Evolutionary conservation across 352 stramenopile species (phyloP).

Genomic region (Pythium vanterpoolii): DNA sequence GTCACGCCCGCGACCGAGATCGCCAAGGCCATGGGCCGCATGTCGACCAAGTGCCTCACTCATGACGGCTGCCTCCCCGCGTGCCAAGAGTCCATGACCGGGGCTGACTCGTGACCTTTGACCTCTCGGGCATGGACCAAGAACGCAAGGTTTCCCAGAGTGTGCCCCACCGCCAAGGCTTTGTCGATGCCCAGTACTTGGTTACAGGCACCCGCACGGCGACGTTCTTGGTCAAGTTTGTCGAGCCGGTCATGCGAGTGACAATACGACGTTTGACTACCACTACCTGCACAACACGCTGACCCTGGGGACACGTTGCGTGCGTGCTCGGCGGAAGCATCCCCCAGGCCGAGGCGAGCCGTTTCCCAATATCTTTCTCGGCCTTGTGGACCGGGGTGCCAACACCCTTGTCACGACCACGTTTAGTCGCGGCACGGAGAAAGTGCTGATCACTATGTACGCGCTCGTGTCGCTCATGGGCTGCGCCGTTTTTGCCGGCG

Average conservation of each 20-base stretch:
- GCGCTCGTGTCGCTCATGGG: slow-evolving; percentile 21
- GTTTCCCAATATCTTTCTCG: slow-evolving; percentile 19
- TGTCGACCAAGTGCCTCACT: slow-evolving; percentile 1
- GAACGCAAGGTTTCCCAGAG: background rate
- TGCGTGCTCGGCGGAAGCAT: slow-evolving; percentile 20
- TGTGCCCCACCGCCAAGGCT: slow-evolving; percentile 15
- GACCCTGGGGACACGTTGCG: slow-evolving; percentile 9
- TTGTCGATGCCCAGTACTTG: slow-evolving; percentile 5
- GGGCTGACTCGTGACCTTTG: slow-evolving; percentile 10
- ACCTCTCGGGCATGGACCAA: slow-evolving; percentile 11
- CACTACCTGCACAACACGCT: background rate
- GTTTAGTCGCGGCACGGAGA: slow-evolving; percentile 18
- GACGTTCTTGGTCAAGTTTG: slow-evolving; percentile 3
- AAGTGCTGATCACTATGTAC: slow-evolving; percentile 19
- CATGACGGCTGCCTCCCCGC: slow-evolving; percentile 4
- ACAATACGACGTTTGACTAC: slow-evolving; percentile 15
- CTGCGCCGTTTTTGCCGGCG: slow-evolving; percentile 12
- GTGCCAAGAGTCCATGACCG: background rate
- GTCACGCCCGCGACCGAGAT: background rate
- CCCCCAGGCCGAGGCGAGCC: slow-evolving; percentile 11
- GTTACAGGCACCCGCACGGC: slow-evolving; percentile 6
- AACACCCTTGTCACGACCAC: slow-evolving; percentile 23
- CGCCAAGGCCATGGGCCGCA: background rate
- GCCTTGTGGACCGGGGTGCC: slow-evolving; percentile 5
- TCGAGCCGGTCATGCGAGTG: background rate